These are phyloP conservation scores for Hura crepitans DNA, from an alignment of 441 rosid species.

Conservation along the genomic window DNA sequence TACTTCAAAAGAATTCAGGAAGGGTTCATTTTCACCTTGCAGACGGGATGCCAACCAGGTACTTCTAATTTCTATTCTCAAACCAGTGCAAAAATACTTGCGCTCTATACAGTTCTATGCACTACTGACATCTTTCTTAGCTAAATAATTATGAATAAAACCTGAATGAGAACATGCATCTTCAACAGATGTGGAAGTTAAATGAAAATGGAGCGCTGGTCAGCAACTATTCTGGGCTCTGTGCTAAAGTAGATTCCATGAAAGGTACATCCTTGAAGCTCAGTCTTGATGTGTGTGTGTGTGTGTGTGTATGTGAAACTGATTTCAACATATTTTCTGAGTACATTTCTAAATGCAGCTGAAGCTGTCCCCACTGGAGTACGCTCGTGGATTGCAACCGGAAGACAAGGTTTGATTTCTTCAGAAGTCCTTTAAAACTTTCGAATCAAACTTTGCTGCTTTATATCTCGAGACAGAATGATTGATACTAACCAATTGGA, in stretches of 20 bases:
- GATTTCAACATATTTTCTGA: conserved; percentile 2
- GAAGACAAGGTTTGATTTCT: conserved; percentile 52
- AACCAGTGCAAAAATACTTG: background rate
- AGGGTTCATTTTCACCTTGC: conserved; percentile 62
- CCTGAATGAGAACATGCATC: conserved; percentile 1
- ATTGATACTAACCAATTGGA: background rate
- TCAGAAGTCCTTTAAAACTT: too few species aligned
- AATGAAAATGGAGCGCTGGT: conserved; percentile 52
- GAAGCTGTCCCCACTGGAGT: conserved; percentile 39
- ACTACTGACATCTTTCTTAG: background rate
- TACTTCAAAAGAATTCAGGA: conserved; percentile 54
- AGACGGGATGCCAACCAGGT: conserved; percentile 74
- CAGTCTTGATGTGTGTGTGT: conserved; percentile 3
- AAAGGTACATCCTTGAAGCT: conserved; percentile 36
- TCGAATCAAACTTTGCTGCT: too few species aligned
- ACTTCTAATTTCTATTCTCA: conserved; percentile 6
- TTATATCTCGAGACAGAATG: background rate
- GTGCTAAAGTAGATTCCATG: conserved; percentile 50
- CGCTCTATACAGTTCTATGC: background rate
- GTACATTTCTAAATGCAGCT: conserved; percentile 33
- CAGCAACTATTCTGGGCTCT: conserved; percentile 76
- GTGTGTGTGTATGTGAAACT: background rate
- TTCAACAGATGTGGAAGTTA: conserved; percentile 73
- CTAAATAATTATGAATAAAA: conserved; percentile 5
- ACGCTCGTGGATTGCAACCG: conserved; percentile 86